Evolutionary conservation across 2,329 filamentous ascomycete genomes (phyloP).

Genomic region (Trichoderma endophyticum): DNA sequence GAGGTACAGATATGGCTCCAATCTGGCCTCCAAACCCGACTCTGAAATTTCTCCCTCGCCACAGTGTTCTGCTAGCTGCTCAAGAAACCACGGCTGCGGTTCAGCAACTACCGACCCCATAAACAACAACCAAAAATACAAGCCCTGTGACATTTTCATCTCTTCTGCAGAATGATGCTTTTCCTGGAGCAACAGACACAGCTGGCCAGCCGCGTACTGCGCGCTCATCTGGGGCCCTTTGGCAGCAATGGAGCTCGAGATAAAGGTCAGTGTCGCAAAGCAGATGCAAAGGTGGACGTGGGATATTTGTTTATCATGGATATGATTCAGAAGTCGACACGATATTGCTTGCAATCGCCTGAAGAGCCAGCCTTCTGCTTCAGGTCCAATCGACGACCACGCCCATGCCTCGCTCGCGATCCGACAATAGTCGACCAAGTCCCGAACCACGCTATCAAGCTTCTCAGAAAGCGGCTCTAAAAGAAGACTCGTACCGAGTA

Average conservation of each 20-base stretch:
- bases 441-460: background rate
- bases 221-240: background rate
- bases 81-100: background rate
- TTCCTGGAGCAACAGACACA: background rate
- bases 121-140: background rate
- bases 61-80: background rate
- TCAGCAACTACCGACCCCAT: background rate
- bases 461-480: background rate
- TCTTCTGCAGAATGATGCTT: background rate
- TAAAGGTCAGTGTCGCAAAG: background rate
- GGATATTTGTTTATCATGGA: background rate
- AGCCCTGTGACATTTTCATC: too few relatives aligned
- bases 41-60: background rate
- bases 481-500: background rate
- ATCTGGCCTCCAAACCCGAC: background rate
- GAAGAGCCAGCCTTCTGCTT: background rate
- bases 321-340: background rate
- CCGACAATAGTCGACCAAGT: background rate
- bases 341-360: background rate
- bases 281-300: background rate
- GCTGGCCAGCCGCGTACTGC: background rate
- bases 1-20: background rate
- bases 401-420: background rate
- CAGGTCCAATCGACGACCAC: background rate
- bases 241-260: background rate